Conservation (phyloP, 768 basidiomycete genomes). For the Macrolepiota dolichaula region DNA sequence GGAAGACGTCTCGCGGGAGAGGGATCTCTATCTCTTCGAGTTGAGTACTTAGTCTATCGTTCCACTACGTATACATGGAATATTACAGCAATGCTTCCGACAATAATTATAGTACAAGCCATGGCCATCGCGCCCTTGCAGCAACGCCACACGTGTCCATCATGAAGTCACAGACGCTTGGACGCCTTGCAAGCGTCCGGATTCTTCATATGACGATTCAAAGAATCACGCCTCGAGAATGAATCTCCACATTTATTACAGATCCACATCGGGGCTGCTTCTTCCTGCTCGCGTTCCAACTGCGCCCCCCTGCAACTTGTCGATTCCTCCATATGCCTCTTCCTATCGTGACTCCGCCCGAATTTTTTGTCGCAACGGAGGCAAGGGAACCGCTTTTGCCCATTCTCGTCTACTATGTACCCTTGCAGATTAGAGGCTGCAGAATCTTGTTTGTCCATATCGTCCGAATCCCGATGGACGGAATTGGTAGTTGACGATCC, state of each 20-base stretch:
- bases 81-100: neutral
- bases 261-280: slow-evolving; percentile 4
- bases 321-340: slow-evolving; percentile 10
- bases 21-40: neutral
- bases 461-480: neutral
- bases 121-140: neutral
- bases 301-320: slow-evolving; percentile 8
- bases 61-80: neutral
- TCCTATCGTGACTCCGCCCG: slow-evolving; percentile 6
- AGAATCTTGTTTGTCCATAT: neutral
- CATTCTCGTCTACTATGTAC: slow-evolving; percentile 1
- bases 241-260: slow-evolving; percentile 6
- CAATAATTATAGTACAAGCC: slow-evolving; percentile 1
- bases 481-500: neutral
- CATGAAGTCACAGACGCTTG: neutral
- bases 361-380: slow-evolving; percentile 8
- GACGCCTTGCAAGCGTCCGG: slow-evolving; percentile 7
- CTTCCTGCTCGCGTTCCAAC: neutral
- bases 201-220: slow-evolving; percentile 9
- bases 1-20: too few species aligned
- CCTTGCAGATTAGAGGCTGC: neutral
- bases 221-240: slow-evolving; percentile 6
- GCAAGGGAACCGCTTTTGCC: slow-evolving; percentile 5
- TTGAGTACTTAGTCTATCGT: neutral
- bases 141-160: slow-evolving; percentile 1